Percentiles rank a stretch among this genome's conserved stretches.
Conservation (phyloP, 2,329 filamentous ascomycete species). For the Xylaria sp. region DNA sequence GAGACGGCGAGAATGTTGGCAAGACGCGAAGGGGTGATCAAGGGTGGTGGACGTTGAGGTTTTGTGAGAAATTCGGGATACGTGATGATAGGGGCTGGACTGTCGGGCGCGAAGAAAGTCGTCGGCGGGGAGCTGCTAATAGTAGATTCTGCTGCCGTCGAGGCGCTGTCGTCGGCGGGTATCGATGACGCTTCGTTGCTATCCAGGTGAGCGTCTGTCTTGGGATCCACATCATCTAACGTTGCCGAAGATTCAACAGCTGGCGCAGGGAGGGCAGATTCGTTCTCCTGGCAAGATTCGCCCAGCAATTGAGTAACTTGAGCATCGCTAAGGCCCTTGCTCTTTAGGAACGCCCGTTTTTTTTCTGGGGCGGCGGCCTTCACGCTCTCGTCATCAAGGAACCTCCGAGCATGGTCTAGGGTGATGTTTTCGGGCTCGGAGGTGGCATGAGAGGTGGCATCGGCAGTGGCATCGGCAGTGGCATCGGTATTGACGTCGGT, state of each 20-base stretch:
- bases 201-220: constrained; percentile 8
- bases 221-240: constrained; percentile 9
- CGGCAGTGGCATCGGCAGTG: constrained; percentile 30
- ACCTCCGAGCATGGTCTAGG: constrained; percentile 76
- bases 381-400: constrained; percentile 80
- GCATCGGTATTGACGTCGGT: constrained; percentile 30
- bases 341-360: constrained; percentile 79
- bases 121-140: constrained; percentile 25
- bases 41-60: constrained; percentile 63
- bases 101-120: constrained; percentile 52
- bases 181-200: constrained; percentile 15
- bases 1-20: constrained; percentile 69
- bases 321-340: constrained; percentile 74
- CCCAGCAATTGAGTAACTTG: constrained; percentile 75
- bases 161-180: neutral
- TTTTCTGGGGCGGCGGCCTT: constrained; percentile 73
- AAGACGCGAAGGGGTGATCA: constrained; percentile 70
- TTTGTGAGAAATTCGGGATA: constrained; percentile 76
- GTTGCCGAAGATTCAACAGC: constrained; percentile 20
- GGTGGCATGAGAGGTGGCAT: constrained; percentile 28
- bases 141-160: constrained; percentile 32
- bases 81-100: constrained; percentile 71
- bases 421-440: constrained; percentile 40
- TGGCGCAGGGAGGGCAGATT: constrained; percentile 20
- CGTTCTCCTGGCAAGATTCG: constrained; percentile 34